These are phyloP conservation scores for Stevia rebaudiana DNA, from an alignment of 140 eudicot species.

Conservation along the genomic window DNA sequence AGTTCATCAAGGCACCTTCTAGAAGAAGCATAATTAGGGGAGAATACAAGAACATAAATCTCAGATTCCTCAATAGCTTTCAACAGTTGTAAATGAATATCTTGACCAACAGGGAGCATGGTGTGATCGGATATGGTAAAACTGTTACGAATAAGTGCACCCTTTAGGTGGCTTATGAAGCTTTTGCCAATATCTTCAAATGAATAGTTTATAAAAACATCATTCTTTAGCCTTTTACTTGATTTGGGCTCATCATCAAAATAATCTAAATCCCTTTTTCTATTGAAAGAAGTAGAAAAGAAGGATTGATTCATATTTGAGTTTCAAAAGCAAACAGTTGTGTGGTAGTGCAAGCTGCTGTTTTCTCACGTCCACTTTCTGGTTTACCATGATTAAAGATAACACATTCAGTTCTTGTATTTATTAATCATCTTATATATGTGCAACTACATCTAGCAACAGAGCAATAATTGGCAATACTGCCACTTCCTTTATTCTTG, in stretches of 20 bases:
- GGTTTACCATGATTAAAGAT: too few relatives aligned
- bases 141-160: background rate
- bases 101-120: background rate
- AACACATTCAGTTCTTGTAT: too few relatives aligned
- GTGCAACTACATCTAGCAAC: too few relatives aligned
- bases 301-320: background rate
- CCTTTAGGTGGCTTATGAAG: slow-evolving; percentile 13
- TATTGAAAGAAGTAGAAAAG: background rate
- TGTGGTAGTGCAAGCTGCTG: too few relatives aligned
- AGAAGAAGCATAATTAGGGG: slow-evolving; percentile 6
- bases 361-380: too few relatives aligned
- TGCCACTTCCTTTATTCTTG: too few relatives aligned
- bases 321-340: background rate
- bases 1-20: slow-evolving; percentile 11
- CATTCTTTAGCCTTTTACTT: background rate
- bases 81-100: background rate
- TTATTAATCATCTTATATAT: too few relatives aligned
- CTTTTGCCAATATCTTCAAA: slow-evolving; percentile 2
- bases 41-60: slow-evolving; percentile 10
- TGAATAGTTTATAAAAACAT: background rate
- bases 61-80: slow-evolving; percentile 15
- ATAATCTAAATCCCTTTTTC: background rate
- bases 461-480: too few relatives aligned
- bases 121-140: slow-evolving; percentile 4
- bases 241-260: background rate